Base-by-base conservation (phyloP, 106 monocot species). In the Dendrobium officinale region DNA sequence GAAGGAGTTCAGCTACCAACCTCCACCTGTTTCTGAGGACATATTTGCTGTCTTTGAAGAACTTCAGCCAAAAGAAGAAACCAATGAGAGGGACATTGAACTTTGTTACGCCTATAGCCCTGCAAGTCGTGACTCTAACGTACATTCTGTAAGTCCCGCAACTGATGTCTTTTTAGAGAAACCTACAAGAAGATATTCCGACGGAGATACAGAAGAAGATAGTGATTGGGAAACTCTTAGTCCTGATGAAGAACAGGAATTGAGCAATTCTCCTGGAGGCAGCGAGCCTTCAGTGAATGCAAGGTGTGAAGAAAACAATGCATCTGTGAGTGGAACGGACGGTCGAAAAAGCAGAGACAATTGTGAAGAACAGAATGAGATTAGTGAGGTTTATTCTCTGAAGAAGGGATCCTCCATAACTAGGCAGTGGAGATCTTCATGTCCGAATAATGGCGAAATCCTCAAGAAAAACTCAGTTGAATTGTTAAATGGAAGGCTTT, bases 201-300 rank as follows among this genome's bases (percentile, higher is more conserved):
- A 93, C 67, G 88, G 56, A 9, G 87, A 86, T 47, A 29, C 74
- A 9, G 94, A 91, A 29, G 98, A 90, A 75, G 94, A 88, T 77
- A 95, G 92, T 77, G 91, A 89, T 26, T 98, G 94, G 92, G 98
- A 98, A 81, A 98, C 94, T 42, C 78, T 88, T n/a, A 92, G 89
- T 49, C 88, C 85, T 17, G 85, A 77, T 5, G 94, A 92, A 78
- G 88, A 88, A 75, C 93, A 88, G 24, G 88, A 86, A 29, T 96
- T 90, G 13, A 89, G 88, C 55, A 93, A 89, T 87, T 92, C 96
- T 42, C 85, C 74, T 45, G 90, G 85, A 45, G 89, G 88, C 19
- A 93, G 91, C 68, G 89, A 91, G 66, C 90, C 92, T 16, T 92
- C 90, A 17, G 91, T 92, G 15, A 94, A 94, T 64, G 88, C 85